A percentile compares a stretch with the other conserved stretches of the same genome.
Conservation (phyloP, 305 asterid species). For the Euphrasia arctica region DNA sequence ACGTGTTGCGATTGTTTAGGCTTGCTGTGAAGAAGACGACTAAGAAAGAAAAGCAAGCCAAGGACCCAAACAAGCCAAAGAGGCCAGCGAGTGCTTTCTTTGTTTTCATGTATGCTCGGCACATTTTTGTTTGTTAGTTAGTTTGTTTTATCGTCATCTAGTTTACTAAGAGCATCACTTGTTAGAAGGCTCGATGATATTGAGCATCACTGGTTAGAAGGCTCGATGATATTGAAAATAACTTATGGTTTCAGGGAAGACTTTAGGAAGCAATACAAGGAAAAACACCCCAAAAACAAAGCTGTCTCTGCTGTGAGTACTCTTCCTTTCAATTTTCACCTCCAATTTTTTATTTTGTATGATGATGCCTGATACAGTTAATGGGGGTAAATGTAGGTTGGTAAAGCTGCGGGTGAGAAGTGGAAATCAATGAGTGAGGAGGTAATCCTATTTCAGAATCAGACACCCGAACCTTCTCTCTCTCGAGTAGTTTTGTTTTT, state of each 20-base stretch:
- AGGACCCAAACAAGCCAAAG: slow-evolving; percentile 34
- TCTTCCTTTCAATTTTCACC: not conserved
- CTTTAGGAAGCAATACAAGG: slow-evolving; percentile 38
- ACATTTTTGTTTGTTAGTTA: not conserved
- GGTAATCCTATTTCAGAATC: not conserved
- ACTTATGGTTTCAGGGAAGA: slow-evolving; percentile 28
- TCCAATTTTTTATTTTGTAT: not conserved
- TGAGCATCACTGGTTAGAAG: not conserved
- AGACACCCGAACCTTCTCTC: not conserved
- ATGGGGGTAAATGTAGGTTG: slow-evolving; percentile 12
- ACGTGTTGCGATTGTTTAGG: not conserved
- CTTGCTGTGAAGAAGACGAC: slow-evolving; percentile 20
- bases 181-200: too few relatives aligned
- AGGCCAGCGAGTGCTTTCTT: slow-evolving; percentile 47
- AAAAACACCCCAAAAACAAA: slow-evolving; percentile 42
- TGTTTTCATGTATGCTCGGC: slow-evolving; percentile 36
- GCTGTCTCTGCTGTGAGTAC: slow-evolving; percentile 36
- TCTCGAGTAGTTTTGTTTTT: not conserved
- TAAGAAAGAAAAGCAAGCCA: slow-evolving; percentile 29
- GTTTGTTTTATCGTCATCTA: not conserved
- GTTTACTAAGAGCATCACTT: too few relatives aligned
- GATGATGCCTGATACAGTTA: not conserved
- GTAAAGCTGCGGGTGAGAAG: slow-evolving; percentile 25
- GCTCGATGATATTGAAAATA: not conserved
- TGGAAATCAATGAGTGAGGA: slow-evolving; percentile 21